Evolutionary conservation across 179 eudicot species (phyloP).

Genomic region (Vitellaria paradoxa): DNA sequence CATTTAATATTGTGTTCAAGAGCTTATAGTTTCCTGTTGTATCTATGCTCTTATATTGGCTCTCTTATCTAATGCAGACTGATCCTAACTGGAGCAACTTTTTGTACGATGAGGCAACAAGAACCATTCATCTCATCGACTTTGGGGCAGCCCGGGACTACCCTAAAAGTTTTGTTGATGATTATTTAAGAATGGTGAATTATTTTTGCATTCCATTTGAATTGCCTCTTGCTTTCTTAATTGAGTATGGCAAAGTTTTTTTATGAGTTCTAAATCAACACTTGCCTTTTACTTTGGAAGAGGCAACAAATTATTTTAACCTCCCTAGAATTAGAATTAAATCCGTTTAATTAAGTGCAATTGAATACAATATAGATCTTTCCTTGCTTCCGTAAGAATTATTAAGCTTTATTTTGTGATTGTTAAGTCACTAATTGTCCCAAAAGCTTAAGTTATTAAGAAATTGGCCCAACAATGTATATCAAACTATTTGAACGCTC

Average conservation of each 20-base stretch:
- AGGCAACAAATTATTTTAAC: background rate
- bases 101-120: slow-evolving; percentile 58
- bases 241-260: background rate
- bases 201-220: slow-evolving; percentile 16
- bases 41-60: slow-evolving; percentile 13
- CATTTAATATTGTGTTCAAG: background rate
- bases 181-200: slow-evolving; percentile 82
- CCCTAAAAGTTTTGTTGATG: slow-evolving; percentile 79
- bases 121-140: slow-evolving; percentile 77
- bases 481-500: too few species aligned
- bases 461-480: too few species aligned
- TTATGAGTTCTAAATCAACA: background rate
- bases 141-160: slow-evolving; percentile 91
- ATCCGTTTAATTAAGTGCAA: background rate
- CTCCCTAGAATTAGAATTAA: too few species aligned
- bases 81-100: slow-evolving; percentile 98
- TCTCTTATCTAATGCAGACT: slow-evolving; percentile 56
- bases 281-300: background rate
- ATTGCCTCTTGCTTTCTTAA: background rate
- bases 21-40: too few species aligned
- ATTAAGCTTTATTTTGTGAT: background rate
- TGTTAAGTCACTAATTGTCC: too few species aligned
- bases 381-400: background rate
- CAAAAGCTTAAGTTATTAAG: too few species aligned
- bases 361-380: background rate